Base-by-base conservation (phyloP, 176 grass and related monocot genomes). In the Hyparrhenia diplandra region DNA sequence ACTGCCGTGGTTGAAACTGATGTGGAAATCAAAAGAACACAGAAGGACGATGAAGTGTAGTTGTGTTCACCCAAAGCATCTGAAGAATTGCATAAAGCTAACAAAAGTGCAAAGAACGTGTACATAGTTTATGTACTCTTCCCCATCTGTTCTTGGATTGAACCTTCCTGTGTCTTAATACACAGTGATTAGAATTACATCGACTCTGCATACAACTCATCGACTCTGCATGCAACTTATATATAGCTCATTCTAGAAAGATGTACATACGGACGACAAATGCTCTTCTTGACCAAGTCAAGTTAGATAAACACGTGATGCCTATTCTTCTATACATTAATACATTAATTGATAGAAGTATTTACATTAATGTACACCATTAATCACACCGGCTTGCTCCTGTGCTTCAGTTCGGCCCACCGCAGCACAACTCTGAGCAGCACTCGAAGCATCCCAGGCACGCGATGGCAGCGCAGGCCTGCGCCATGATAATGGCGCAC, bases 381-480 rank as follows among this genome's bases (percentile, higher is more conserved):
- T n/a, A 51, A 61, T 29, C 37, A 16, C 27, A 39, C 24, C 27
- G 1, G 3, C 2, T 62, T 36, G 64, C 2, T 13, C 28, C 37
- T 36, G 42, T 10, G 41, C 13, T 41, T 27, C 54, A 92, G 57
- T 94, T 64, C 2, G 73, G 16, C 10, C 82, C 43, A 3, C 80
- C 49, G 60, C 89, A 87, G 75, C 92, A 98, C 3, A 91, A 17
- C 46, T 82, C 87, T 1, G 86, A 67, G 86, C 95, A 95, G 95
- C 95, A 98, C 65, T 98, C 95, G 4, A 83, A 77, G 81, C 95
- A 98, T 40, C 85, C 95, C 16, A 98, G 85, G 67, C 72, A 98
- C 9, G 95, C 85, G 39, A 98, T 31, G 18, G 90, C 90, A 13
- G 85, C 62, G 28, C 86, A 91, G 21, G 79, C 2, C 83, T 99